A percentile compares a stretch with the other conserved stretches of the same genome.
These are phyloP conservation scores for Quercus alba DNA, from an alignment of 306 rosid species.

Conservation along the genomic window DNA sequence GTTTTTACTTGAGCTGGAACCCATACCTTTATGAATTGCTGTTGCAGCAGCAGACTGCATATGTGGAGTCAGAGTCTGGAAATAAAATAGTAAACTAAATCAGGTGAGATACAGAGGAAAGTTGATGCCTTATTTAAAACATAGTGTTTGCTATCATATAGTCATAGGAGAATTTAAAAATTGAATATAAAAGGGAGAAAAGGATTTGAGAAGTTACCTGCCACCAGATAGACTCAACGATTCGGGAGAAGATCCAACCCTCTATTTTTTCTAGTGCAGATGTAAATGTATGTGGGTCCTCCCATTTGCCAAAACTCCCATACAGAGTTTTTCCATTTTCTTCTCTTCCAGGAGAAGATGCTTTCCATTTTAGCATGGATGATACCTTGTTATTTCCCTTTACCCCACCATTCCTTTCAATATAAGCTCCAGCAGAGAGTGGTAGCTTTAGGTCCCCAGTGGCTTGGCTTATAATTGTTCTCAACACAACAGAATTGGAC, in stretches of 20 bases:
- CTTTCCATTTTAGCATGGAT: constrained; percentile 61
- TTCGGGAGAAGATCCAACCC: constrained; percentile 91
- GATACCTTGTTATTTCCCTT: constrained; percentile 40
- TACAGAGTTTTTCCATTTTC: constrained; percentile 30
- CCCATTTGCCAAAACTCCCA: constrained; percentile 59
- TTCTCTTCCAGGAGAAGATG: constrained; percentile 45
- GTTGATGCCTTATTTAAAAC: background rate
- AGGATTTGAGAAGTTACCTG: constrained; percentile 51
- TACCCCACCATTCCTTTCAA: constrained; percentile 47
- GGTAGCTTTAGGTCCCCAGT: constrained; percentile 28
- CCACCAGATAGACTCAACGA: constrained; percentile 98
- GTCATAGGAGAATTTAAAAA: constrained; percentile 5
- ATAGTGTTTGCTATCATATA: background rate
- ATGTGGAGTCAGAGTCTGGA: constrained; percentile 87
- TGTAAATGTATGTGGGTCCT: constrained; percentile 50
- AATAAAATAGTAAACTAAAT: constrained; percentile 10
- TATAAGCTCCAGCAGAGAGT: constrained; percentile 34
- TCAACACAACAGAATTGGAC: constrained; percentile 74
- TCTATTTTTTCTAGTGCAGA: constrained; percentile 81
- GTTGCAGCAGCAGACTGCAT: constrained; percentile 72
- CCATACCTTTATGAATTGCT: constrained; percentile 22
- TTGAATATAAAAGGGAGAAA: background rate
- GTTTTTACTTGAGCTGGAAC: constrained; percentile 41
- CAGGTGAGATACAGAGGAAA: constrained; percentile 24
- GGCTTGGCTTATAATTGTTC: constrained; percentile 69